Conservation (phyloP, 768 basidiomycete species). For the Sarcomyxa edulis region DNA sequence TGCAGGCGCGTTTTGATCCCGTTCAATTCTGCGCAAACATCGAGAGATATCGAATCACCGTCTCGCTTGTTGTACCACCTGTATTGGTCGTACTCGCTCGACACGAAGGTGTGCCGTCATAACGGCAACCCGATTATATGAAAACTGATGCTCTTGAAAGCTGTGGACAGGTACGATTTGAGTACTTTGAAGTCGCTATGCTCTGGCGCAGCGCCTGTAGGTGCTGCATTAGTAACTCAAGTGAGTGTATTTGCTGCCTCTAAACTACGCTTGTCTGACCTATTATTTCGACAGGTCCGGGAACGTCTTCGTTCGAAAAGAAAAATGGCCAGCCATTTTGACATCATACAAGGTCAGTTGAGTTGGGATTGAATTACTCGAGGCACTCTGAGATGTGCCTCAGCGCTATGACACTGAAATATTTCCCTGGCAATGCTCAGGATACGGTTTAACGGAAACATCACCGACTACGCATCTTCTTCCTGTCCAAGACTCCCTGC, state of each 20-base stretch:
- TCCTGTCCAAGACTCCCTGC: constrained; percentile 30
- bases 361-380: too few relatives aligned
- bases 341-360: constrained; percentile 47
- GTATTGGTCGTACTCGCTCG: constrained; percentile 73
- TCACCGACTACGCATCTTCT: constrained; percentile 66
- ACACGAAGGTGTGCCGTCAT: constrained; percentile 53
- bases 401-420: background rate
- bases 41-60: constrained; percentile 57
- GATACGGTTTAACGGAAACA: constrained; percentile 81
- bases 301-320: constrained; percentile 32
- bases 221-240: constrained; percentile 51
- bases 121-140: background rate
- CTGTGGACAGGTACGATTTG: constrained; percentile 63
- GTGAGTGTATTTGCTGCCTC: constrained; percentile 29
- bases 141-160: constrained; percentile 29
- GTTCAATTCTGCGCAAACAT: constrained; percentile 59
- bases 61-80: constrained; percentile 68
- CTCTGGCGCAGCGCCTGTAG: constrained; percentile 81
- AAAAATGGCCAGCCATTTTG: constrained; percentile 29
- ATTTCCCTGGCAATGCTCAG: constrained; percentile 22
- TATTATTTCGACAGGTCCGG: constrained; percentile 22
- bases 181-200: constrained; percentile 50
- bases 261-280: background rate
- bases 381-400: background rate
- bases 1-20: constrained; percentile 72